Evolutionary conservation across 768 basidiomycete species (phyloP).

Genomic region (Austroboletus eburneus): DNA sequence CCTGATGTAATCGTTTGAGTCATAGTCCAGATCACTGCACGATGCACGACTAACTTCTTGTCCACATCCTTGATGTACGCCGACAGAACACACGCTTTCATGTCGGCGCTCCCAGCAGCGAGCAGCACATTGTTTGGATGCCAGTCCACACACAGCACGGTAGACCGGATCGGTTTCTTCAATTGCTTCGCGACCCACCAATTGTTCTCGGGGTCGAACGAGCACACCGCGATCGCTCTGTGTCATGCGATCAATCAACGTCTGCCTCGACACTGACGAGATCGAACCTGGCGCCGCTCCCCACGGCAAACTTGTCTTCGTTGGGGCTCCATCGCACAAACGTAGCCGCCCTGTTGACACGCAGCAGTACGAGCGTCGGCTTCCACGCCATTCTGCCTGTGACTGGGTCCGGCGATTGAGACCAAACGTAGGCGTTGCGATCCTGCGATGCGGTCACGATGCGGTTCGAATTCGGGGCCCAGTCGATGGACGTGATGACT

Average conservation of each 20-base stretch:
- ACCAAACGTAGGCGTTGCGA: conserved; percentile 98
- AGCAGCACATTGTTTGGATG: conserved; percentile 98
- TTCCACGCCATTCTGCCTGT: conserved; percentile 82
- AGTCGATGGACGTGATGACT: conserved; percentile 94
- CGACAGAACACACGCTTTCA: conserved; percentile 96
- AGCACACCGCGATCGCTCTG: conserved; percentile 93
- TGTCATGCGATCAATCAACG: not conserved
- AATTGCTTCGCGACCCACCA: conserved; percentile 98
- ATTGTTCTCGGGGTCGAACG: conserved; percentile 95
- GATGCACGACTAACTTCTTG: conserved; percentile 56
- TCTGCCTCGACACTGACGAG: not conserved
- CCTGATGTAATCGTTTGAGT: conserved; percentile 37
- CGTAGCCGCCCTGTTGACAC: conserved; percentile 95
- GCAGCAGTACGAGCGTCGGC: conserved; percentile 91
- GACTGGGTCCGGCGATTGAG: conserved; percentile 66
- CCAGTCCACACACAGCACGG: conserved; percentile 94
- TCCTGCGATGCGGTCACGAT: conserved; percentile 99
- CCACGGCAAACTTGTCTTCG: conserved; percentile 98
- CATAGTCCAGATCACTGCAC: not conserved
- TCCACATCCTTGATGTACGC: conserved; percentile 99
- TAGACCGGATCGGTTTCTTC: conserved; percentile 97
- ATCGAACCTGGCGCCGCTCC: conserved; percentile 83
- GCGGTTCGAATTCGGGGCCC: conserved; percentile 95
- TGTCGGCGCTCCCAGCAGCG: conserved; percentile 95
- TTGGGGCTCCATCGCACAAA: conserved; percentile 94